Base-by-base conservation (phyloP, 768 basidiomycete genomes). In the Serpula lacrymans region DNA sequence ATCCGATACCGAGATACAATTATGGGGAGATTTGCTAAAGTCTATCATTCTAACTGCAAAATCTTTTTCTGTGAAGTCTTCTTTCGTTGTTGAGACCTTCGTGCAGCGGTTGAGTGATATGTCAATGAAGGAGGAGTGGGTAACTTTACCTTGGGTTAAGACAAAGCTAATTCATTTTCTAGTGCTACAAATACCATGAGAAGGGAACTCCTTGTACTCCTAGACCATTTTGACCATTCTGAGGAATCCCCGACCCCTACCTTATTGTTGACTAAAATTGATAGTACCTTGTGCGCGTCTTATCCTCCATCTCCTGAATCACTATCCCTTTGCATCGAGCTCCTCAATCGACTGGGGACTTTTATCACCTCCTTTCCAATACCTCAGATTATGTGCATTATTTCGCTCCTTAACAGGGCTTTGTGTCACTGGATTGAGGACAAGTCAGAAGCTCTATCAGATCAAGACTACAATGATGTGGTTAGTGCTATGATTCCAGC, bases 361-460 rank as follows among this genome's bases (percentile, higher is more conserved):
- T 34, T 69, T 16, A 54, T 77, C 29, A 29, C 44, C 4, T 57
- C 55, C 5, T 48, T 54, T 13, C 47, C 62, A 1, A 50, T 58
- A 3, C 35, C 39, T 0, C 46, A 60, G 16, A 58, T 70, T 8
- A 49, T 71, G 6, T 49, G 48, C 9, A 50, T 72, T n/a, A 46
- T 80, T 7, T 49, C 48, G 12, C 44, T 44, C 9, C 55, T 76
- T 20, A 63, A 67, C 17, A 52, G 62, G 24, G 56, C 74, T 16
- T 48, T 81, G 4, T 63, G 61, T 39, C 48, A 59, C 22, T 84
- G 82, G 82, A 70, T 83, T 16, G 65, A 64, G 30, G 81, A 82
- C 43, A 64, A 65, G 26, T 31, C 48, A 0, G 58, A 63, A 17
- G 43, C 65, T 12, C 59, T 83, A 35, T 48, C 60, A 3, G 65